Percentiles rank a stretch among this genome's conserved stretches.
Conservation (phyloP, 805 yeast species). For the Spathaspora arborariae region DNA sequence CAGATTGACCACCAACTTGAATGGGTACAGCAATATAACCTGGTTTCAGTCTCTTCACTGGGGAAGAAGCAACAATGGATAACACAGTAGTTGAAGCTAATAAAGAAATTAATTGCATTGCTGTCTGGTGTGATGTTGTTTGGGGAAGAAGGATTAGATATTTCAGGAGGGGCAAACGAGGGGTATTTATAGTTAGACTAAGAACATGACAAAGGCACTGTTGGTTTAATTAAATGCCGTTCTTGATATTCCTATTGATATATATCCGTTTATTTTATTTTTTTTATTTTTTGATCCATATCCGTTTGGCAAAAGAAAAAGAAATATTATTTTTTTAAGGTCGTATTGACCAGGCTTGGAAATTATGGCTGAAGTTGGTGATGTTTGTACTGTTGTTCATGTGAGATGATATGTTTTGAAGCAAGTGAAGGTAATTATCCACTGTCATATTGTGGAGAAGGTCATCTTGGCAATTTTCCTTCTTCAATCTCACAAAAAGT, state of each 20-base stretch:
- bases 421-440: not conserved
- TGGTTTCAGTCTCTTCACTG: not conserved
- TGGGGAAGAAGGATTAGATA: not conserved
- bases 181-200: not conserved
- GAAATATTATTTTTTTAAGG: not conserved
- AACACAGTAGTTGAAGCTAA: not conserved
- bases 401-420: no score
- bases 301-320: not conserved
- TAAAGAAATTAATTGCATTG: not conserved
- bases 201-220: not conserved
- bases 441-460: no score
- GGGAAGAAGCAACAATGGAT: not conserved
- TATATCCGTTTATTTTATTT: not conserved
- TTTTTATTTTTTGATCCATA: not conserved
- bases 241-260: not conserved
- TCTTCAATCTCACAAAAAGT: no score
- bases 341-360: not conserved
- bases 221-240: not conserved
- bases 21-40: not conserved
- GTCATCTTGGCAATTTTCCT: no score
- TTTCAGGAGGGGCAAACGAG: not conserved
- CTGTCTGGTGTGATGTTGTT: not conserved
- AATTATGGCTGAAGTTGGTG: not conserved
- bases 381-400: no score
- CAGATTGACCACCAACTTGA: not conserved